A percentile compares a stretch with the other conserved stretches of the same genome.
phyloP scores from a whole-genome alignment of 805 yeast species.

The Saitoella complicata region DNA sequence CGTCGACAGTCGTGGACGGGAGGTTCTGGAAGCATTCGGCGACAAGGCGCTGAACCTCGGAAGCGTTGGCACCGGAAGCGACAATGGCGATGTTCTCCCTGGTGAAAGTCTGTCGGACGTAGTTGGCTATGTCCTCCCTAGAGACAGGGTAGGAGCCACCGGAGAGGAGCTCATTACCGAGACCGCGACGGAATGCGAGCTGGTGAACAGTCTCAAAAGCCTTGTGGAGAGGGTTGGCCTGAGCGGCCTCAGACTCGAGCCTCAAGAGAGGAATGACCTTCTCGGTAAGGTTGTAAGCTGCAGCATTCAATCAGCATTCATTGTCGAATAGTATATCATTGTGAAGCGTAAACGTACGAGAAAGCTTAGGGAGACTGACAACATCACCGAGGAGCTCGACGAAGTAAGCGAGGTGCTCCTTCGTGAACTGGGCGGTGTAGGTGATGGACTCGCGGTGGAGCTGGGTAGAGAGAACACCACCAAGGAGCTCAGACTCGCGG shows the following conservation, averaged over 20 bases:
- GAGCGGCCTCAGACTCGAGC: slow-evolving; percentile 42
- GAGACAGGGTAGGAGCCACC: slow-evolving; percentile 44
- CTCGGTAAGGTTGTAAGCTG: slow-evolving; percentile 59
- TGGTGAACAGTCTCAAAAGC: slow-evolving; percentile 70
- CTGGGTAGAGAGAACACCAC: slow-evolving; percentile 55
- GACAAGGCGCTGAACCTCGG: slow-evolving; percentile 53
- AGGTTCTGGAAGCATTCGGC: slow-evolving; percentile 37
- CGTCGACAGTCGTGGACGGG: slow-evolving; percentile 34
- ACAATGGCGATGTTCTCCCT: slow-evolving; percentile 53
- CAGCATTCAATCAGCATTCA: background rate
- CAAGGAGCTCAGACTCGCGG: slow-evolving; percentile 87
- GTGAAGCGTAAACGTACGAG: slow-evolving; percentile 20
- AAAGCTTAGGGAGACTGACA: slow-evolving; percentile 15
- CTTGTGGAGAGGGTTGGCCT: slow-evolving; percentile 33
- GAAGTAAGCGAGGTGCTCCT: slow-evolving; percentile 79
- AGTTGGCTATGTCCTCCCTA: slow-evolving; percentile 47
- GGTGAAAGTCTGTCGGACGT: slow-evolving; percentile 52
- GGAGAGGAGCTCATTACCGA: slow-evolving; percentile 68
- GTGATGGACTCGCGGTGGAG: slow-evolving; percentile 76
- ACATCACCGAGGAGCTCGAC: slow-evolving; percentile 72
- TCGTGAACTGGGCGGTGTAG: slow-evolving; percentile 66
- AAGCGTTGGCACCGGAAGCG: slow-evolving; percentile 58
- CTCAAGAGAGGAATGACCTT: slow-evolving; percentile 63
- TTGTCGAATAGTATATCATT: slow-evolving; percentile 57
- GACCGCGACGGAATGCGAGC: slow-evolving; percentile 69